Percentiles rank a stretch among this genome's conserved stretches.
These are phyloP conservation scores for Colletotrichum cuscutae DNA, from an alignment of 2,329 filamentous ascomycete species.

Conservation along the genomic window DNA sequence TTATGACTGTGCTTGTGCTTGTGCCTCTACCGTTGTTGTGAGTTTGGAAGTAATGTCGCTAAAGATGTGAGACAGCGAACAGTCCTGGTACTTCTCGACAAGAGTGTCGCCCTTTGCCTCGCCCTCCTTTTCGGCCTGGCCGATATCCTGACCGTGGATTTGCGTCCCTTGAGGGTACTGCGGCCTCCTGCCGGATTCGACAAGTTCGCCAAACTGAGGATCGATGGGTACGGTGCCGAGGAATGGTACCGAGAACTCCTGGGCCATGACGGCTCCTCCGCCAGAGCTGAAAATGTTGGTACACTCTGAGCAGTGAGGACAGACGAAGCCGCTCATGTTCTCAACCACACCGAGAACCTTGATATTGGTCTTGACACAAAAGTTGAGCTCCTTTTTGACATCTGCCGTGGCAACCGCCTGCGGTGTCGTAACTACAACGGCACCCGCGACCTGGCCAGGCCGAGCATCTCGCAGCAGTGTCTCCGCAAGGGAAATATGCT, in stretches of 20 bases:
- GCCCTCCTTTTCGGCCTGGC: conserved; percentile 37
- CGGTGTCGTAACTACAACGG: conserved; percentile 94
- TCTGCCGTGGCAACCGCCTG: conserved; percentile 94
- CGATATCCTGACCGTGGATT: conserved; percentile 66
- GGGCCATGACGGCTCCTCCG: conserved; percentile 88
- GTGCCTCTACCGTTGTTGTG: conserved; percentile 39
- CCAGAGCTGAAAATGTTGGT: conserved; percentile 94
- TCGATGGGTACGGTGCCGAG: conserved; percentile 91
- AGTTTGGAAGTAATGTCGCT: conserved; percentile 66
- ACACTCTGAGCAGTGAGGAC: conserved; percentile 82
- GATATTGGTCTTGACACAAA: conserved; percentile 86
- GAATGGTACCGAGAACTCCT: conserved; percentile 85
- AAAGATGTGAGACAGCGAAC: conserved; percentile 77
- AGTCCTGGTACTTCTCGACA: conserved; percentile 78
- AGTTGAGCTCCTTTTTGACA: conserved; percentile 94
- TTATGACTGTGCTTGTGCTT: conserved; percentile 24
- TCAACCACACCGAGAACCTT: conserved; percentile 89
- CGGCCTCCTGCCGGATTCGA: conserved; percentile 78
- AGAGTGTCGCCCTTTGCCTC: conserved; percentile 51
- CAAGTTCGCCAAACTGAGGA: conserved; percentile 86
- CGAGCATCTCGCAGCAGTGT: conserved; percentile 75
- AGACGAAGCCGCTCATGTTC: conserved; percentile 96
- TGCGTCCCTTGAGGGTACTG: conserved; percentile 76
- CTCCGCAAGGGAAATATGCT: conserved; percentile 95
- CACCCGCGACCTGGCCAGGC: conserved; percentile 80